Evolutionary conservation across 108 stramenopile genomes (phyloP), one percentile per base, ranked within the genome.

Genomic region (Hondaea fermentalgiana): DNA sequence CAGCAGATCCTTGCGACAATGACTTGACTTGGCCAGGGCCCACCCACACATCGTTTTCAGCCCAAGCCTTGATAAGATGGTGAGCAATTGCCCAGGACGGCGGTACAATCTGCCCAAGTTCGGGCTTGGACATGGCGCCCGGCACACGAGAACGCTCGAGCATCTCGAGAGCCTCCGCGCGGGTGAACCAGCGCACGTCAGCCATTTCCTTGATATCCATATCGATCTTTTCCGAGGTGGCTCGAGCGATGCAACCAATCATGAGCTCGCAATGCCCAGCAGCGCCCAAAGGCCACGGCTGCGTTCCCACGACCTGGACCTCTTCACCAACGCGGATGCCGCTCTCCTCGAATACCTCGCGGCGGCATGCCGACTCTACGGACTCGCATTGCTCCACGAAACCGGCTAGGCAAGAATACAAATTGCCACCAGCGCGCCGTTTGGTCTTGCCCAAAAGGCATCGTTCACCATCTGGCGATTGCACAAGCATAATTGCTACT

Each of bases 271-370:
- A 89, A 6, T 55, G 35, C 4, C 72, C 89, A 5, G 72, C 89
- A 8, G 72, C 35, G 10, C 89, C 89, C 19, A 89, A 5, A 19
- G 89, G 89, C 89, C 89, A 89, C 5, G 89, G 89, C 51, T 89
- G 89, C 3, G 89, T 76, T 17, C 58, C 72, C 8, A 76, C 72
- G 17, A 76, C 35, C 4, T 44, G 72, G 21, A 89, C 76, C 19
- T 87, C 57, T n/a, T 87, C 58, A 12, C 87, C 89, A 19, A 89
- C 89, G 45, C 12, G 25, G 5, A 89, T 45, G 35, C 89, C 89
- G 53, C 72, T 43, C 58, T 89, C 89, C 44, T 89, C 89, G 21
- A 60, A 76, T 0, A 89, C 89, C 58, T 89, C 89, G 51, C 89
- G 53, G 4, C 89, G 87, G 16, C 72, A 72, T 17, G 89, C 89